A percentile compares a stretch with the other conserved stretches of the same genome.
These are phyloP conservation scores for thale cress (Arabidopsis thaliana) DNA, from an alignment of 345 rosid species.

Conservation along the genomic window TAIR10.1 NC_003075.7:10951001-10951500, in stretches of 20 bases:
- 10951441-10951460: conserved; percentile 68
- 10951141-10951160: conserved; percentile 75
- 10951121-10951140: conserved; percentile 75
- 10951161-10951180: conserved; percentile 72
- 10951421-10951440: conserved; percentile 60
- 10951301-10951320: conserved; percentile 69
- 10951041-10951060: conserved; percentile 71
- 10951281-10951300: conserved; percentile 69
- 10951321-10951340: conserved; percentile 71
- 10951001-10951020: conserved; percentile 70
- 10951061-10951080: conserved; percentile 69
- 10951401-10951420: conserved; percentile 72
- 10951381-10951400: conserved; percentile 73
- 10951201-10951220: conserved; percentile 33
- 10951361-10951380: conserved; percentile 62
- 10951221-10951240: conserved; percentile 68
- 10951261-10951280: conserved; percentile 65
- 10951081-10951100: conserved; percentile 79
- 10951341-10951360: conserved; percentile 64
- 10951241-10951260: conserved; percentile 80
- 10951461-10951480: conserved; percentile 66
- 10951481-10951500: conserved; percentile 61
- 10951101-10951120: conserved; percentile 72
- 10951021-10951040: conserved; percentile 85
- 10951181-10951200: conserved; percentile 47